Base-by-base conservation (phyloP, 345 rosid genomes). In the Citrus reticulata region DNA sequence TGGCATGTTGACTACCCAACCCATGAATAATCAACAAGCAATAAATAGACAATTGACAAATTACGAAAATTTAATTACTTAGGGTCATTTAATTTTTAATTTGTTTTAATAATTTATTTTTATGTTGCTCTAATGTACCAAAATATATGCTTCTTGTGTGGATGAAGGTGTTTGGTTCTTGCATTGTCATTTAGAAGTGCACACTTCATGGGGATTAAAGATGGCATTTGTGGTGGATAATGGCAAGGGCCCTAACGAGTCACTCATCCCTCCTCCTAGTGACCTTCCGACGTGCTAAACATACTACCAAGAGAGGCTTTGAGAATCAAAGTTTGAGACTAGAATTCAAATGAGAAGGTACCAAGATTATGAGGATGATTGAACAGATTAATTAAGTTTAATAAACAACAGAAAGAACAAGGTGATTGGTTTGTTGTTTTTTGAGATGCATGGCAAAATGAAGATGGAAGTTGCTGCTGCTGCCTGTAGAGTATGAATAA, bases 171-270 rank as follows among this genome's bases (percentile, higher is more conserved):
- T 92, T 19, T 94, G 97, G 97, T 90, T 94, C 81, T 73, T 94
- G 75, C 97, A 92, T 79, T 91, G 94, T 76, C 98, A 94, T 85
- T 78, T 94, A 74, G 98, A 94, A 83, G 90, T 91, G 72, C 95
- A 92, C 85, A 91, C 97, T 54, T 83, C 97, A 35, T 92, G 92
- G 97, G 95, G 95, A 29, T 90, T 94, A 6, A 90, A 90, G 86
- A 91, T 92, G 97, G 97, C 93, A 46, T 94, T 94, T 82, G 54
- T 91, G 85, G 98, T 94, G 59, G 95, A 89, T 10, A 88, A 89
- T 72, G 97, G 94, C 1, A 78, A 83, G 54, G 90, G 91, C 65
- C 90, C 92, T 4, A 86, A 87, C 27, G 77, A 87, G 75, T 88
- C 95, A 57, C 85, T 90, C 22, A 61, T 82, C 68, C 93, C 97